Conservation (phyloP, 176 grass and related monocot species). For the Carex parvula region DNA sequence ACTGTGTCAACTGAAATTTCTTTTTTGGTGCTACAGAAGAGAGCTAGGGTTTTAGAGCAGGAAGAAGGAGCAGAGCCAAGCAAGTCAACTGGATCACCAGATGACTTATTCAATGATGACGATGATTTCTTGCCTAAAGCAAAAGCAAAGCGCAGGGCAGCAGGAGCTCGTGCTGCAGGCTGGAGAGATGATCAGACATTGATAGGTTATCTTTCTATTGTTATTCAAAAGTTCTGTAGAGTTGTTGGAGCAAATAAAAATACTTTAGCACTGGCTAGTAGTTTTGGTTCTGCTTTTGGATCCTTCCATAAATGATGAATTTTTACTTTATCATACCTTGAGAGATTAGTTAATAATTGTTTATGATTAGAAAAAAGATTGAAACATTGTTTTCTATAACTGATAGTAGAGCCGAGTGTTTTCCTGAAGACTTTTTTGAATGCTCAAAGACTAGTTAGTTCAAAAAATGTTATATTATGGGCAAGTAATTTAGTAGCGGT, state of each 20-base stretch:
- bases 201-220: slow-evolving; percentile 36
- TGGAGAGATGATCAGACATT: slow-evolving; percentile 49
- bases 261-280: background rate
- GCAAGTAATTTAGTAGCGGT: background rate
- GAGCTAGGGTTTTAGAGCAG: slow-evolving; percentile 37
- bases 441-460: background rate
- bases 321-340: background rate
- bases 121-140: slow-evolving; percentile 35
- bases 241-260: background rate
- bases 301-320: background rate
- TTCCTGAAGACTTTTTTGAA: background rate
- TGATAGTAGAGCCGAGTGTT: background rate
- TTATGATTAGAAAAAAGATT: background rate
- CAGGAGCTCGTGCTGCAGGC: slow-evolving; percentile 27
- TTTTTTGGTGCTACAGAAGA: slow-evolving; percentile 33
- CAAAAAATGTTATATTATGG: background rate
- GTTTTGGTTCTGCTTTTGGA: slow-evolving; percentile 2
- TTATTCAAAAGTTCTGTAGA: background rate
- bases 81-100: slow-evolving; percentile 25
- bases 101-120: slow-evolving; percentile 32
- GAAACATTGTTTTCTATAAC: background rate
- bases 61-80: slow-evolving; percentile 30
- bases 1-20: background rate
- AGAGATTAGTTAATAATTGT: background rate
- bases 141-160: slow-evolving; percentile 40